Base-by-base conservation (phyloP, 1,284 basidiomycete genomes). In the Moesziomyces parantarcticus region DNA sequence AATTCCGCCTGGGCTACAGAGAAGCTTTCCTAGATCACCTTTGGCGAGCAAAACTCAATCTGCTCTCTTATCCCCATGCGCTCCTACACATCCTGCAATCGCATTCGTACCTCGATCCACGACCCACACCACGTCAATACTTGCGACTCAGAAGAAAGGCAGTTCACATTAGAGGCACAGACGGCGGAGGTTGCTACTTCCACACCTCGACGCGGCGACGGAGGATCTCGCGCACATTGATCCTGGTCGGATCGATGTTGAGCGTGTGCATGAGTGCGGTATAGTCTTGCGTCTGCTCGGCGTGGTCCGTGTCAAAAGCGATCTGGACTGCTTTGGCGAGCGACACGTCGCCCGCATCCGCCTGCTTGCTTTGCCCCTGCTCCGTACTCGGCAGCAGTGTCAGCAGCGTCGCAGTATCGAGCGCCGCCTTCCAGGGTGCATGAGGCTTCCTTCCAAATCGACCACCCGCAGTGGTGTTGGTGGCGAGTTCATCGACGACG, bases 1-100 rank as follows among this genome's bases (percentile, higher is more conserved):
- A 82, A 80, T 59, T 78, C 74, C 47, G 75, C 59, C 34, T 83
- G 81, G 81, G 58, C 58, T 7, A 80, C 81, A 14, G 81, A 83
- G 39, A 75, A 70, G 50, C 50, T 75, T n/a, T 46, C 59, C 3
- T 73, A 62, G 42, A 26, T 11, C 16, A 0, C 8, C 21, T 20
- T 20, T 23, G 22, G 8, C 34, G n/a, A n/a, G n/a, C n/a, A n/a
- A n/a, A 34, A 13, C 11, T 34, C 34, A 13, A 4, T 16, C 11
- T 11, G 34, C 45, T 14, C 45, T 32, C 22, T 3, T 20, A 11
- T 43, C 9, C n/a, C 20, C 3, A 5, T 22, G 10, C 41, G 10
- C 13, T 20, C 14, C 5, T 9, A 29, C 29, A 29, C 29, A 29
- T 11, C 8, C 29, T 23, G 42, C 42, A 43, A 43, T 43, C 42